phyloP scores from a whole-genome alignment of 257 asterid genomes.

The Handroanthus guayacan region DNA sequence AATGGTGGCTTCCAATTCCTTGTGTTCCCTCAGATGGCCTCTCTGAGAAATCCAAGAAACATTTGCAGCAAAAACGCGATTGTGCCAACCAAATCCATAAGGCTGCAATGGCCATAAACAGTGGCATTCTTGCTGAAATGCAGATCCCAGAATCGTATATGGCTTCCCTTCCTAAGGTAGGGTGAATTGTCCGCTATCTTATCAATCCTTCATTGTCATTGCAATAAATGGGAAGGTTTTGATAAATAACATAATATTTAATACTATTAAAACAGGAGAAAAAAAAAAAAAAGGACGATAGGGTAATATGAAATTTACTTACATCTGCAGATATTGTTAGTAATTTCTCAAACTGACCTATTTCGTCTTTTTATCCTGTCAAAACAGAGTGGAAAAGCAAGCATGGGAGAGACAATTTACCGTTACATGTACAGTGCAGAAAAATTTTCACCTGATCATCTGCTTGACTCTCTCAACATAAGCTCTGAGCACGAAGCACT shows the following conservation, averaged over 20 bases:
- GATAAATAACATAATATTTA: background rate
- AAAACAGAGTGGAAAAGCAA: slow-evolving; percentile 81
- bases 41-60: slow-evolving; percentile 64
- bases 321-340: too few species aligned
- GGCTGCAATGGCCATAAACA: slow-evolving; percentile 93
- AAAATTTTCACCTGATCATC: slow-evolving; percentile 66
- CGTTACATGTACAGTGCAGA: slow-evolving; percentile 67
- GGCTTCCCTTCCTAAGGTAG: slow-evolving; percentile 90
- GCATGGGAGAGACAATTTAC: slow-evolving; percentile 80
- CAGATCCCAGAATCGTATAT: slow-evolving; percentile 81
- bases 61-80: slow-evolving; percentile 63
- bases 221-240: background rate
- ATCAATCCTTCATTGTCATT: background rate
- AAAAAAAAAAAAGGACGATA: too few species aligned
- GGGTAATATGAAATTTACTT: too few species aligned
- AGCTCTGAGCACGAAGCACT: slow-evolving; percentile 86
- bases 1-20: slow-evolving; percentile 95
- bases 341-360: background rate
- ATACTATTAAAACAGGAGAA: too few species aligned
- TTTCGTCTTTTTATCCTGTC: slow-evolving; percentile 11
- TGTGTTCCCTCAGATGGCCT: slow-evolving; percentile 72
- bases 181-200: background rate
- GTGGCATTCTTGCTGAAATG: slow-evolving; percentile 79
- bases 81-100: slow-evolving; percentile 89
- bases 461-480: slow-evolving; percentile 67